phyloP scores from a whole-genome alignment of 2,329 filamentous ascomycete genomes.

The Penicillium sp. region DNA sequence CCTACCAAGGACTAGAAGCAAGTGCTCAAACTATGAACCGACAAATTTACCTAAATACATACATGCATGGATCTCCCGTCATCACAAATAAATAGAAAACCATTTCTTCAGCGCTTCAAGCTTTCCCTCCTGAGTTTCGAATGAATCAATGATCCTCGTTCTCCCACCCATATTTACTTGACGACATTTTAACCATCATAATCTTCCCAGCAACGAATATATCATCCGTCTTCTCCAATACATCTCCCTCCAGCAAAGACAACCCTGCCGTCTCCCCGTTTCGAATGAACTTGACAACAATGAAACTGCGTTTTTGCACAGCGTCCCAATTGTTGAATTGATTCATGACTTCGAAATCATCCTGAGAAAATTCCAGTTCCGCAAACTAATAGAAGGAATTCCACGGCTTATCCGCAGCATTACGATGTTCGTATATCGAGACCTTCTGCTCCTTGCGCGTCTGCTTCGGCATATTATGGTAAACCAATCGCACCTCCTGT shows the following conservation, averaged over 20 bases:
- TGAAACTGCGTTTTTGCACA: conserved; percentile 31
- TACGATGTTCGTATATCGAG: conserved; percentile 54
- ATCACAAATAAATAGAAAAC: conserved; percentile 39
- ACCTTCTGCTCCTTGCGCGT: conserved; percentile 41
- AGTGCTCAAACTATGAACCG: background rate
- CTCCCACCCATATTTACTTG: conserved; percentile 45
- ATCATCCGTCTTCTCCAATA: conserved; percentile 11
- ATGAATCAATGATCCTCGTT: conserved; percentile 40
- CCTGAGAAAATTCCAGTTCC: conserved; percentile 39
- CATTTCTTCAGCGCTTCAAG: conserved; percentile 44
- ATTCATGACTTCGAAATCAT: conserved; percentile 43
- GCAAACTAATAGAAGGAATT: conserved; percentile 45
- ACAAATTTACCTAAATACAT: background rate
- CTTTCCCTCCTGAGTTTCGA: conserved; percentile 44
- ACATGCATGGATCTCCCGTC: background rate
- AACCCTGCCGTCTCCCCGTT: conserved; percentile 16
- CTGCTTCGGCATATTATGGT: conserved; percentile 49
- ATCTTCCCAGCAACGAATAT: conserved; percentile 28
- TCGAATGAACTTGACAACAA: conserved; percentile 41
- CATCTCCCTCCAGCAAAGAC: conserved; percentile 9
- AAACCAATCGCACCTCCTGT: conserved; percentile 54
- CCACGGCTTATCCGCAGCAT: conserved; percentile 36
- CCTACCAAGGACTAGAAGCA: conserved; percentile 10
- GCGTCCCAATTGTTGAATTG: conserved; percentile 34
- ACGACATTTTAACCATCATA: conserved; percentile 28